Base-by-base conservation (phyloP, 73 alveolate genomes). In the Stentor roeselii region DNA sequence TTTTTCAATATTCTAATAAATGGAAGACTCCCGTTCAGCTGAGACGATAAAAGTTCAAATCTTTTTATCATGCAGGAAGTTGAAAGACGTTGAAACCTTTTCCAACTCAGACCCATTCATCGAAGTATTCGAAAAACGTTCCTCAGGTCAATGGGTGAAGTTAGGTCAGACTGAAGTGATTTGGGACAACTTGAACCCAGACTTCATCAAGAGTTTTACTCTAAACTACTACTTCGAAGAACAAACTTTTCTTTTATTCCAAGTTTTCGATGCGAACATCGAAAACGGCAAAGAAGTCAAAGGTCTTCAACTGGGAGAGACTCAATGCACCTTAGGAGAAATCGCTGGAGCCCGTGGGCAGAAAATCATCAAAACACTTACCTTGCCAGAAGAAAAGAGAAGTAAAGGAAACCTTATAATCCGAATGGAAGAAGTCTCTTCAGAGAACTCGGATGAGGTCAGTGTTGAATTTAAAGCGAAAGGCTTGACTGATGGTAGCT, bases 141-240 rank as follows among this genome's bases (percentile, higher is more conserved):
- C 76, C 32, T 0, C 37, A 2, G 60, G 50, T 42, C 37, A 74
- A 40, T 87, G 94, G 90, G 40, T 60, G 36, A 39, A 59, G 35
- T 76, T 89, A 6, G 98, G 96, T 30, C 61, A 82, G 76, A 91
- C 98, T 21, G 98, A 91, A 77, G 78, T 60, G 80, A 86, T 86
- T 14, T 36, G 78, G 60, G 86, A 93, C 77, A 88, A 93, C 75
- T 85, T 91, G n/a, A 91, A 93, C 78, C 98, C 98, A 6, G 93
- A 91, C 60, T 93, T 93, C 87, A 86, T 89, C 38, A 89, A 61
- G 78, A 76, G 88, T 60, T 84, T 93, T 88, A 75, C 35, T 30
- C 37, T 93, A 1, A 87, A 85, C 21, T 93, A 78, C 85, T 78
- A 39, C 75, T 93, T 93, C 80, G 98, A 3, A 83, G 78, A 78